A percentile compares a stretch with the other conserved stretches of the same genome.
phyloP scores from a whole-genome alignment of 495 filamentous ascomycete genomes.

The Amphirosellinia nigrospora region DNA sequence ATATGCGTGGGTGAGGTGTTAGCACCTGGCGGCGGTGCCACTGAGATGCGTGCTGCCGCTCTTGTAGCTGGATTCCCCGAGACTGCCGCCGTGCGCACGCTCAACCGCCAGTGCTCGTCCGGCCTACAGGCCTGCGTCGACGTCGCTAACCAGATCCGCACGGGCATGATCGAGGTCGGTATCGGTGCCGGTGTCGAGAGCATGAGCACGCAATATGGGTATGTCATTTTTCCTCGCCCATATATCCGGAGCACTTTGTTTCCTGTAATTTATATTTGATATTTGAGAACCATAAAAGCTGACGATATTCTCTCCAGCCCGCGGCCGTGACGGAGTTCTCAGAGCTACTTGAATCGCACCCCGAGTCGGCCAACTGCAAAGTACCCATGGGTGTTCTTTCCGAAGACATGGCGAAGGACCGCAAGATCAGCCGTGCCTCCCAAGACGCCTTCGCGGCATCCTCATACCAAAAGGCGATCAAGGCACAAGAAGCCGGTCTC shows the following conservation, averaged over 20 bases:
- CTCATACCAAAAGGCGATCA: slow-evolving; percentile 87
- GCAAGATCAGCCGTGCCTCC: slow-evolving; percentile 67
- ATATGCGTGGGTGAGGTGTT: slow-evolving; percentile 92
- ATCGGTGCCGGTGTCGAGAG: slow-evolving; percentile 97
- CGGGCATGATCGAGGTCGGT: slow-evolving; percentile 94
- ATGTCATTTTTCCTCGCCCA: slow-evolving; percentile 35
- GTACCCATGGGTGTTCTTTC: slow-evolving; percentile 96
- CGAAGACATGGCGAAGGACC: slow-evolving; percentile 92
- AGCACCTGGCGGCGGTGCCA: slow-evolving; percentile 91
- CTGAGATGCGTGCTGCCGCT: slow-evolving; percentile 92
- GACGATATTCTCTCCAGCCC: slow-evolving; percentile 53
- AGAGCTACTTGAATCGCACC: slow-evolving; percentile 82
- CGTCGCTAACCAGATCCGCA: slow-evolving; percentile 85
- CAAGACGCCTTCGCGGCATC: slow-evolving; percentile 91
- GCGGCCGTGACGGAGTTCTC: slow-evolving; percentile 93
- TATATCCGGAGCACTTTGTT: background rate
- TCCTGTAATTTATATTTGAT: background rate
- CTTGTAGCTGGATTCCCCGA: slow-evolving; percentile 92
- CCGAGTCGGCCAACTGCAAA: slow-evolving; percentile 91
- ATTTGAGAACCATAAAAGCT: slow-evolving; percentile 21
- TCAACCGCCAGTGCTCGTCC: slow-evolving; percentile 92
- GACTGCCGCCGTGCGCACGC: slow-evolving; percentile 75
- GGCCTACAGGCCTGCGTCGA: slow-evolving; percentile 91
- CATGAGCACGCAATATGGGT: slow-evolving; percentile 93
- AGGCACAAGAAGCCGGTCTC: slow-evolving; percentile 84